phyloP scores from a whole-genome alignment of 176 grass and related monocot genomes.

The Rhipidocladum racemiflorum region DNA sequence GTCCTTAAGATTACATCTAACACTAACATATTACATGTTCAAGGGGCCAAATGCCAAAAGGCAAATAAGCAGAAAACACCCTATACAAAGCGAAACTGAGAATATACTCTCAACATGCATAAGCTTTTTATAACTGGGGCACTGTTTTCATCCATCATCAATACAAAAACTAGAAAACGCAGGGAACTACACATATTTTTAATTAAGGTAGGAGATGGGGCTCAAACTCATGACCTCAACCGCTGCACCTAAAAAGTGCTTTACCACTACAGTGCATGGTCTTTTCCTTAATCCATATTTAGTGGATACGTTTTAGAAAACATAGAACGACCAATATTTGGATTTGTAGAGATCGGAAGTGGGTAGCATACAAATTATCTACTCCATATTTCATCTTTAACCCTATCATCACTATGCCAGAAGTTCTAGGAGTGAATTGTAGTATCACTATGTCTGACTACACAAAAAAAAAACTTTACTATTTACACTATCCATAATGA shows the following conservation, averaged over 20 bases:
- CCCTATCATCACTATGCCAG: not conserved
- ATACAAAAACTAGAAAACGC: not conserved
- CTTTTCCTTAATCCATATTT: not conserved
- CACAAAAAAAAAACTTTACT: not conserved
- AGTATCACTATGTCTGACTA: conserved; percentile 6
- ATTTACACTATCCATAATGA: conserved; percentile 1
- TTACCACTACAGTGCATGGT: not conserved
- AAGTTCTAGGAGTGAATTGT: conserved; percentile 3
- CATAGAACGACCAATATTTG: not conserved
- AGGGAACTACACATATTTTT: not conserved
- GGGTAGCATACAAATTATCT: not conserved
- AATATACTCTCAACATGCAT: not conserved
- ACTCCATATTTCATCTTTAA: conserved; percentile 19
- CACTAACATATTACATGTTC: too few relatives aligned
- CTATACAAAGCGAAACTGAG: too few relatives aligned
- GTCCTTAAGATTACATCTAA: too few relatives aligned
- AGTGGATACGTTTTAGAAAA: not conserved
- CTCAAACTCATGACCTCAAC: not conserved
- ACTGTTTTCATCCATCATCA: not conserved
- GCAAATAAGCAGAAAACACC: too few relatives aligned
- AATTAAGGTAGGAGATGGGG: not conserved
- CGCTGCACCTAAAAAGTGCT: not conserved
- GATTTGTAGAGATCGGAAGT: not conserved
- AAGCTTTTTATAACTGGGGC: conserved; percentile 12
- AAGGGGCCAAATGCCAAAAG: too few relatives aligned